Conservation (phyloP, 2,329 filamentous ascomycete species). For the Fusarium decemcellulare region DNA sequence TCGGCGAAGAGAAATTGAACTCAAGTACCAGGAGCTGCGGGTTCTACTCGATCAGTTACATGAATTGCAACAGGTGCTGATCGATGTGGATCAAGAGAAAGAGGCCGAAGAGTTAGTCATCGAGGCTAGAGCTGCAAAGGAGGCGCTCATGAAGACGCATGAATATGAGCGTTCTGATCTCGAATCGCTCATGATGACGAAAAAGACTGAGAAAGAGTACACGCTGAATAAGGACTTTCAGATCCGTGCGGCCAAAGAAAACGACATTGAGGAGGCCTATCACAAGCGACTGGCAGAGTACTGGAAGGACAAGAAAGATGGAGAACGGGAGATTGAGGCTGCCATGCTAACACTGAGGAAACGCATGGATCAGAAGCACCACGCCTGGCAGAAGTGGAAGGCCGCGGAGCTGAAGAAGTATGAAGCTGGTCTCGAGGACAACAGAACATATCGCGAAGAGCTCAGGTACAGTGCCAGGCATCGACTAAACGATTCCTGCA, state of each 20-base stretch:
- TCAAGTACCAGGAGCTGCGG: slow-evolving; percentile 56
- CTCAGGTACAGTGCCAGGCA: slow-evolving; percentile 57
- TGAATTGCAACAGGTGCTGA: slow-evolving; percentile 56
- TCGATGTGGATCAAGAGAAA: slow-evolving; percentile 56
- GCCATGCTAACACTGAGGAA: slow-evolving; percentile 54
- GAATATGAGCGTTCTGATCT: slow-evolving; percentile 51
- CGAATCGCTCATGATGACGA: slow-evolving; percentile 40
- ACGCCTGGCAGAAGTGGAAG: slow-evolving; percentile 58
- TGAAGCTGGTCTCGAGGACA: slow-evolving; percentile 54
- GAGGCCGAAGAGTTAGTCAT: slow-evolving; percentile 48
- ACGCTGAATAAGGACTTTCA: slow-evolving; percentile 58
- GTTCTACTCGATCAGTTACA: slow-evolving; percentile 57
- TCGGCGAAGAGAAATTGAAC: slow-evolving; percentile 55
- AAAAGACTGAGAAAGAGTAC: slow-evolving; percentile 52
- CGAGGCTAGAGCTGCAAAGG: slow-evolving; percentile 43
- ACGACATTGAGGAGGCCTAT: slow-evolving; percentile 61
- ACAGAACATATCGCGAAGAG: slow-evolving; percentile 57
- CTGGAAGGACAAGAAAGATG: slow-evolving; percentile 55
- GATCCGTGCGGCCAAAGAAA: slow-evolving; percentile 58
- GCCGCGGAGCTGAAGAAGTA: slow-evolving; percentile 57
- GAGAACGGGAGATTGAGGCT: slow-evolving; percentile 48
- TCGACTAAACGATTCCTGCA: slow-evolving; percentile 48
- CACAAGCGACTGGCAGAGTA: slow-evolving; percentile 54
- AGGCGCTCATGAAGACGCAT: slow-evolving; percentile 52
- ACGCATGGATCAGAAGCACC: slow-evolving; percentile 59